A percentile compares a stretch with the other conserved stretches of the same genome.
Evolutionary conservation across 2,329 filamentous ascomycete genomes (phyloP).

Genomic region (Scedosporium dehoogii): DNA sequence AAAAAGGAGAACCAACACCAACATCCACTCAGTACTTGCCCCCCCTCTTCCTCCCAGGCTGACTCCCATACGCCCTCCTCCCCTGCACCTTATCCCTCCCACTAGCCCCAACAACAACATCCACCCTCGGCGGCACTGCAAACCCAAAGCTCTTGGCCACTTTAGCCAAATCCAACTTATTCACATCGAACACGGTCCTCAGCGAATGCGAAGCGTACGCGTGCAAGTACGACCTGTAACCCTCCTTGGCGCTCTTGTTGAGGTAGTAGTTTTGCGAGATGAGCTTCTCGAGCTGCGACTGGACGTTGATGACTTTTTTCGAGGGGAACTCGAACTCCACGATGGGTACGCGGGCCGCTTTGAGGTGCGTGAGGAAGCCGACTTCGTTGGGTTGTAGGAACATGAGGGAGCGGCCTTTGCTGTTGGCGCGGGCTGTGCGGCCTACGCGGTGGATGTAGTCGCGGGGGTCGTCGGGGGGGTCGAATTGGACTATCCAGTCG

Average conservation of each 20-base stretch:
- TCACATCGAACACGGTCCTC: constrained; percentile 60
- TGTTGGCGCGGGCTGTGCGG: constrained; percentile 75
- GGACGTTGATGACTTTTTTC: constrained; percentile 84
- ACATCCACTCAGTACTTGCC: constrained; percentile 5
- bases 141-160: constrained; percentile 81
- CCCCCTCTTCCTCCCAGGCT: constrained; percentile 50
- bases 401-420: constrained; percentile 80
- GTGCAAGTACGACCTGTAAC: constrained; percentile 85
- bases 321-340: constrained; percentile 93
- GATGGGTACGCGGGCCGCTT: constrained; percentile 83
- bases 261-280: constrained; percentile 95
- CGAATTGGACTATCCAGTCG: constrained; percentile 94
- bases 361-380: constrained; percentile 84
- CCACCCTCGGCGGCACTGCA: constrained; percentile 66
- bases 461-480: constrained; percentile 81
- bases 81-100: constrained; percentile 59
- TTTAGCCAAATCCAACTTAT: constrained; percentile 75
- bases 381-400: constrained; percentile 90
- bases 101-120: constrained; percentile 73
- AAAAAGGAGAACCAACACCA: background rate
- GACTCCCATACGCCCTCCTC: constrained; percentile 65
- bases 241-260: constrained; percentile 71
- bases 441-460: constrained; percentile 96
- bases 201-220: constrained; percentile 73
- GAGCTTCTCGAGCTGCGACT: constrained; percentile 86